Percentiles rank a stretch among this genome's conserved stretches.
Evolutionary conservation across 495 filamentous ascomycete genomes (phyloP).

Genomic region (Hyphodiscus hymeniophilus): DNA sequence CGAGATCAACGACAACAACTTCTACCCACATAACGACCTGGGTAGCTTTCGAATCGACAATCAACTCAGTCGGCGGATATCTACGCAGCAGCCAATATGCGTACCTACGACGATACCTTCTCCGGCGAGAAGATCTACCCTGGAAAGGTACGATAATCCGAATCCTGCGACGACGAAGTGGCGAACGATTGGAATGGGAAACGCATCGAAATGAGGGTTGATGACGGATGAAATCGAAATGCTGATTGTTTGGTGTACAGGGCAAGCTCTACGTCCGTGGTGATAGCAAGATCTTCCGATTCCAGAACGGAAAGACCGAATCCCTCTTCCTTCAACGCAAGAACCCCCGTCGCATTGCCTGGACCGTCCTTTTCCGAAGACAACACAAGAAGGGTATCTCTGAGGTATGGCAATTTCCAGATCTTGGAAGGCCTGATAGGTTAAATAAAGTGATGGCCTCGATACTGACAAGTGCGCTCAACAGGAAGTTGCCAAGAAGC

Average conservation of each 20-base stretch:
- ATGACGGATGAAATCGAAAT: background rate
- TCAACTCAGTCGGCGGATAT: slow-evolving; percentile 21
- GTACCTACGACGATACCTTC: slow-evolving; percentile 88
- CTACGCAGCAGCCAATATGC: slow-evolving; percentile 23
- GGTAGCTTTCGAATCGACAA: slow-evolving; percentile 17
- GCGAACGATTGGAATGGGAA: slow-evolving; percentile 2
- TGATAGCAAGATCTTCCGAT: slow-evolving; percentile 99
- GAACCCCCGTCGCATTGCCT: slow-evolving; percentile 98
- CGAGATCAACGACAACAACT: slow-evolving; percentile 15
- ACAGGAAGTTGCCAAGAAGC: slow-evolving; percentile 99
- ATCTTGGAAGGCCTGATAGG: background rate
- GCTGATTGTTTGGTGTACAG: slow-evolving; percentile 40
- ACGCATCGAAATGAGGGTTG: background rate
- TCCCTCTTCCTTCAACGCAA: slow-evolving; percentile 99
- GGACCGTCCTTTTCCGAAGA: slow-evolving; percentile 95
- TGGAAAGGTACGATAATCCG: slow-evolving; percentile 71
- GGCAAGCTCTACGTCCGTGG: slow-evolving; percentile 98
- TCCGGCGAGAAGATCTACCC: slow-evolving; percentile 98
- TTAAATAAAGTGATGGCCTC: background rate
- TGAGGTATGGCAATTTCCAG: slow-evolving; percentile 66
- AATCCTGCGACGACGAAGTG: slow-evolving; percentile 3
- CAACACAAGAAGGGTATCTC: slow-evolving; percentile 99
- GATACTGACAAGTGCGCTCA: slow-evolving; percentile 5
- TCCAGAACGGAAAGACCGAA: slow-evolving; percentile 99
- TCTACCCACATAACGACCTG: slow-evolving; percentile 16